phyloP scores from a whole-genome alignment of 2,329 filamentous ascomycete species.

The Chalaropsis ovoidea region DNA sequence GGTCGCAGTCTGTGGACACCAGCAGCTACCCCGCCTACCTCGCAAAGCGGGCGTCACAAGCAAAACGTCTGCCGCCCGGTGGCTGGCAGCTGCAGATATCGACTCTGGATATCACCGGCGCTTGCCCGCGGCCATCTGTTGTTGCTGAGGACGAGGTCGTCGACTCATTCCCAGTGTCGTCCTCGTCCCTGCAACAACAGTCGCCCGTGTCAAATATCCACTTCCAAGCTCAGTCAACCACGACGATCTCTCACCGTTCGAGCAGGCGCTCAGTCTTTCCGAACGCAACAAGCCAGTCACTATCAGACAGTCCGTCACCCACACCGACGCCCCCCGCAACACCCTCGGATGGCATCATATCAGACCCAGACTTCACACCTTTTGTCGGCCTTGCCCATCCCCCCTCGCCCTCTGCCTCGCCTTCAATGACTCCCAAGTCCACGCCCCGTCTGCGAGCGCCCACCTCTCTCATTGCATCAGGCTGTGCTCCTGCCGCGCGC shows the following conservation, averaged over 20 bases:
- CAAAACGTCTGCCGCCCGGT: conserved; percentile 16
- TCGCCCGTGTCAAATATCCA: not conserved
- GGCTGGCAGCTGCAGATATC: conserved; percentile 24
- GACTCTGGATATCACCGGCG: conserved; percentile 23
- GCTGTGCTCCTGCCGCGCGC: not conserved
- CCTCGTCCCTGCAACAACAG: not conserved
- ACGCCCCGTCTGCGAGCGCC: conserved; percentile 10
- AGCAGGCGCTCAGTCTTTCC: not conserved
- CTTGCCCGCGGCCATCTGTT: conserved; percentile 17
- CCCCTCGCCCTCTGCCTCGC: not conserved
- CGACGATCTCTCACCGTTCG: not conserved
- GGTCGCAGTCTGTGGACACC: conserved; percentile 5
- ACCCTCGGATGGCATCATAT: not conserved
- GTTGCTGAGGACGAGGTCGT: conserved; percentile 22
- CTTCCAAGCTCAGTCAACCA: not conserved
- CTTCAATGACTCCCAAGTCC: not conserved
- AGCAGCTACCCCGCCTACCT: not conserved
- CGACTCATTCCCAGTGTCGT: not conserved
- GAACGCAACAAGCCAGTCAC: not conserved
- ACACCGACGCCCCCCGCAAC: not conserved
- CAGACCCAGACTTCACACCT: not conserved
- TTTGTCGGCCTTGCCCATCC: not conserved
- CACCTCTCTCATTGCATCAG: not conserved
- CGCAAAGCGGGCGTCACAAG: conserved; percentile 6
- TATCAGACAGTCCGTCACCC: not conserved